Percentiles rank a stretch among this genome's conserved stretches.
phyloP scores from a whole-genome alignment of 768 basidiomycete genomes.

The Lactarius tabidus region DNA sequence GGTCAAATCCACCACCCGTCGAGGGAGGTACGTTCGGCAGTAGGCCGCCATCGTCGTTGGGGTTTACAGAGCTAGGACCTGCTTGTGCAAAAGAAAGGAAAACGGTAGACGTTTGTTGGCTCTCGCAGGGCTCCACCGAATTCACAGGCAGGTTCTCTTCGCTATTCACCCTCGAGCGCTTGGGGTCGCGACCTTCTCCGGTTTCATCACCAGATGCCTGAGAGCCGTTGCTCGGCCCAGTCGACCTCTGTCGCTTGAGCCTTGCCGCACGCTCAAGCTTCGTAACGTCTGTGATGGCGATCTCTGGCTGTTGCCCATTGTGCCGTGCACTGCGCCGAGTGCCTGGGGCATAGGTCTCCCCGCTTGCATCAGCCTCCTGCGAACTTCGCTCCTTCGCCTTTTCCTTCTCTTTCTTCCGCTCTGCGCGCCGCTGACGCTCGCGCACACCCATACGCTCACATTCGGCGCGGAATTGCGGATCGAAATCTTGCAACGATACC shows the following conservation, averaged over 20 bases:
- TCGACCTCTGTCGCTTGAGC: conserved; percentile 53
- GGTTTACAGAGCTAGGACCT: background rate
- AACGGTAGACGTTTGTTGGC: conserved; percentile 16
- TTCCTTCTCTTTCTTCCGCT: conserved; percentile 35
- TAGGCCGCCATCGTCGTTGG: conserved; percentile 9
- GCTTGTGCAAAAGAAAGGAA: conserved; percentile 16
- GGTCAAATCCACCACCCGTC: conserved; percentile 22
- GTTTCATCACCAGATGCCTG: conserved; percentile 26
- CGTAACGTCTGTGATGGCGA: conserved; percentile 69
- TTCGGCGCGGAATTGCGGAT: conserved; percentile 69
- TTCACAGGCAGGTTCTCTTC: conserved; percentile 25
- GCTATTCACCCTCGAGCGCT: conserved; percentile 24
- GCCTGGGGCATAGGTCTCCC: conserved; percentile 42
- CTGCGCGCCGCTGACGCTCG: conserved; percentile 64
- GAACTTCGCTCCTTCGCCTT: conserved; percentile 33
- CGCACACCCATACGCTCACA: conserved; percentile 83
- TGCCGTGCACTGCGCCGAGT: conserved; percentile 67
- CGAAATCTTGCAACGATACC: conserved; percentile 84
- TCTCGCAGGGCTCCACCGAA: conserved; percentile 4
- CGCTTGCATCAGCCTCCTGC: conserved; percentile 34
- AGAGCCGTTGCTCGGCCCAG: conserved; percentile 36
- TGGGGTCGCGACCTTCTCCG: conserved; percentile 19
- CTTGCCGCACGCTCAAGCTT: conserved; percentile 59
- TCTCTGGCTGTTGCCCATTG: conserved; percentile 68
- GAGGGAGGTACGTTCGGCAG: conserved; percentile 17